A percentile compares a stretch with the other conserved stretches of the same genome.
Conservation (phyloP, 495 filamentous ascomycete species). For the Pyrenula massariospora region DNA sequence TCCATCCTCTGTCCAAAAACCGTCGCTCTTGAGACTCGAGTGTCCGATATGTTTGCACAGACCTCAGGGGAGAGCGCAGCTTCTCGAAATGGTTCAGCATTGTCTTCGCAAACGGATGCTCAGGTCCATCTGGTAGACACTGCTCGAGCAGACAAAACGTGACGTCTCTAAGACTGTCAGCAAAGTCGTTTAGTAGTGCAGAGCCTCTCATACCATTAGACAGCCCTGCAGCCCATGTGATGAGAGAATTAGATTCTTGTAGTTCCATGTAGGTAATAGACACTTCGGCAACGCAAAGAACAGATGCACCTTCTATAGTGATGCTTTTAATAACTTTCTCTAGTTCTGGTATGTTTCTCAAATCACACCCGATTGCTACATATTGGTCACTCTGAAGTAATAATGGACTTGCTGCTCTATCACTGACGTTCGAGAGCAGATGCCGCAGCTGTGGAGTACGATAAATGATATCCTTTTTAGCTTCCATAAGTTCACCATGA, state of each 20-base stretch:
- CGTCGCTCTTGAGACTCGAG: slow-evolving; percentile 50
- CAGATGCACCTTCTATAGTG: slow-evolving; percentile 31
- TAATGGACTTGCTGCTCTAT: slow-evolving; percentile 26
- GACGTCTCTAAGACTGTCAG: slow-evolving; percentile 15
- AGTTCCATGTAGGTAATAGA: slow-evolving; percentile 85
- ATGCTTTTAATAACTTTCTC: slow-evolving; percentile 35
- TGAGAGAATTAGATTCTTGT: slow-evolving; percentile 57
- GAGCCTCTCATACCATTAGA: slow-evolving; percentile 37
- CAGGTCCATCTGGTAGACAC: slow-evolving; percentile 60
- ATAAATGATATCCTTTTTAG: slow-evolving; percentile 57
- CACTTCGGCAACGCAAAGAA: slow-evolving; percentile 81
- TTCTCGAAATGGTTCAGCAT: slow-evolving; percentile 83
- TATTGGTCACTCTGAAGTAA: slow-evolving; percentile 58
- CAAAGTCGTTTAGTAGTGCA: neutral
- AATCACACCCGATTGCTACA: slow-evolving; percentile 70
- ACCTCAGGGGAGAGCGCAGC: slow-evolving; percentile 62
- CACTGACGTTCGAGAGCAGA: slow-evolving; percentile 28
- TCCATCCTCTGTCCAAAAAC: slow-evolving; percentile 58
- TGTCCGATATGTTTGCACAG: slow-evolving; percentile 57
- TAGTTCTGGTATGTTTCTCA: slow-evolving; percentile 51
- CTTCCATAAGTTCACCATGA: slow-evolving; percentile 66
- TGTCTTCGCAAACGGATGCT: slow-evolving; percentile 75
- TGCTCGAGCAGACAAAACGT: slow-evolving; percentile 87
- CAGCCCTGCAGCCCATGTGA: slow-evolving; percentile 55
- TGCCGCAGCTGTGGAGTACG: slow-evolving; percentile 40